phyloP scores from a whole-genome alignment of 495 filamentous ascomycete species.

The Penicillium taxi region DNA sequence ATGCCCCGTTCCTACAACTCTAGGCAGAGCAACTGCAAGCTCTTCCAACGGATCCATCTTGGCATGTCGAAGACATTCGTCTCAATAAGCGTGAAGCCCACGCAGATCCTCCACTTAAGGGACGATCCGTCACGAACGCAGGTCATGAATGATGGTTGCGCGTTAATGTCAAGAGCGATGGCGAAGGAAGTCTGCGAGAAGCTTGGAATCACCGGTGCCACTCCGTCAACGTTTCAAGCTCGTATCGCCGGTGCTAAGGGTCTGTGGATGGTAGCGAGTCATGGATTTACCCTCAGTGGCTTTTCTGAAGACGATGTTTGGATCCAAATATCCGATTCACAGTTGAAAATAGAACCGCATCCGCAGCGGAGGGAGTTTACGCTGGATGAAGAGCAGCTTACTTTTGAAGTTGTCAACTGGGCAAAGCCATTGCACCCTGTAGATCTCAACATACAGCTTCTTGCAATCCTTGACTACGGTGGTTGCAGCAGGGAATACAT shows the following conservation, averaged over 20 bases:
- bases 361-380: constrained; percentile 31
- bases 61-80: constrained; percentile 40
- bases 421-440: constrained; percentile 55
- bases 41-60: constrained; percentile 43
- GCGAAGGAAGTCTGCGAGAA: constrained; percentile 51
- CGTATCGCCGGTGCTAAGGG: constrained; percentile 83
- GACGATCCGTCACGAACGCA: constrained; percentile 19
- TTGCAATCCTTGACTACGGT: constrained; percentile 66
- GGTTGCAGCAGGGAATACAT: constrained; percentile 45
- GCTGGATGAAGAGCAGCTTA: constrained; percentile 46
- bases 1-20: constrained; percentile 34
- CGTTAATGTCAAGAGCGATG: constrained; percentile 56
- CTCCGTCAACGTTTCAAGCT: constrained; percentile 72
- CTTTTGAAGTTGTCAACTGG: constrained; percentile 64
- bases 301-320: constrained; percentile 39
- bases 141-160: constrained; percentile 81
- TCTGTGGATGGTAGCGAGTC: constrained; percentile 69
- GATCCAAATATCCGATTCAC: constrained; percentile 74
- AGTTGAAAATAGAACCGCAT: constrained; percentile 69
- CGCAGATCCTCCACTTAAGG: constrained; percentile 30
- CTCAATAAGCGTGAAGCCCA: constrained; percentile 38
- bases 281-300: constrained; percentile 13
- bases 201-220: constrained; percentile 48
- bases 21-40: constrained; percentile 40
- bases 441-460: constrained; percentile 66